Conservation (phyloP, 208 protist species). For the Leishmania lainsoni region DNA sequence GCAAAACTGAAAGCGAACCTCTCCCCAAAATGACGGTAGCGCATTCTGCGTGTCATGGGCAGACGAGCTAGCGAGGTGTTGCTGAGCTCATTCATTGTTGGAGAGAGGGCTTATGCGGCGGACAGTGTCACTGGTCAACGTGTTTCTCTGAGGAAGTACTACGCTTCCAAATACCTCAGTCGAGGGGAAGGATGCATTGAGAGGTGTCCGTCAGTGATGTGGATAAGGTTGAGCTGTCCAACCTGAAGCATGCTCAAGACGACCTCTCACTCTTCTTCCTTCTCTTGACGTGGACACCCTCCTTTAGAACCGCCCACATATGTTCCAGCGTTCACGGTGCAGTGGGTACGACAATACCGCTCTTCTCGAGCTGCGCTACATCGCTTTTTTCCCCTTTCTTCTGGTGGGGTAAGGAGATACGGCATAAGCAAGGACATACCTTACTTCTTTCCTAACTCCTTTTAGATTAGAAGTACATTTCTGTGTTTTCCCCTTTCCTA, state of each 20-base stretch:
- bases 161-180: neutral
- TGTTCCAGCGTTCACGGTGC: neutral
- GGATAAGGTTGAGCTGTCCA: neutral
- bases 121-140: neutral
- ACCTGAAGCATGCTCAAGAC: neutral
- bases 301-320: neutral
- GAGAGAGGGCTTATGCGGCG: neutral
- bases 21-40: neutral
- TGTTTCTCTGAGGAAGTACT: neutral
- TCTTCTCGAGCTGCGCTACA: neutral
- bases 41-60: no score
- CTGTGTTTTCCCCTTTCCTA: neutral
- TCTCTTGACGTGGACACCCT: neutral
- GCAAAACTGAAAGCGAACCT: neutral
- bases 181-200: neutral
- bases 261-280: neutral
- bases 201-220: neutral
- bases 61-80: neutral
- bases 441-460: neutral
- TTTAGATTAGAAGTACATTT: neutral
- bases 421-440: neutral
- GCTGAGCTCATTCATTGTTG: neutral
- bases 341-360: neutral
- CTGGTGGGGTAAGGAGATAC: neutral
- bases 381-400: neutral